Evolutionary conservation across 192 early-diverging fungal species (phyloP).

Genomic region (Umbelopsis sp.): DNA sequence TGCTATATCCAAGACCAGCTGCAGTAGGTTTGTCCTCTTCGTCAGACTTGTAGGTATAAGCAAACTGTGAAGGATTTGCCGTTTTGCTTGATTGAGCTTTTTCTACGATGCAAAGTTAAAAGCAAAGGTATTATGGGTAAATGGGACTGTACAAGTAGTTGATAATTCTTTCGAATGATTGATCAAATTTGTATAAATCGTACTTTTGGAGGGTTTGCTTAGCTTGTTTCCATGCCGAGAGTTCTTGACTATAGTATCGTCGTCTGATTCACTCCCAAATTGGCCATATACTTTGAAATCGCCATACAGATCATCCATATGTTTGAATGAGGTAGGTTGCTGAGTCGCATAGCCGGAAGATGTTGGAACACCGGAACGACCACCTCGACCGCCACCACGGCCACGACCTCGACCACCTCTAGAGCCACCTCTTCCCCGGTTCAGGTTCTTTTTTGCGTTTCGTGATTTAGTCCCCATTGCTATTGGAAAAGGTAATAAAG

Average conservation of each 20-base stretch:
- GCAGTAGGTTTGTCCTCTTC: neutral
- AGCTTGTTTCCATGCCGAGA: neutral
- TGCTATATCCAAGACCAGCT: neutral
- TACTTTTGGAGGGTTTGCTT: neutral
- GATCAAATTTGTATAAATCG: neutral
- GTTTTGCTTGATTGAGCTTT: neutral
- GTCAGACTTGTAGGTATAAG: neutral
- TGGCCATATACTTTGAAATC: conserved; percentile 29
- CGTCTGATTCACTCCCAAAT: conserved; percentile 20
- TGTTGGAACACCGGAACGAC: conserved; percentile 11
- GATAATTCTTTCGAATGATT: too few species aligned
- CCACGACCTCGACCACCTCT: conserved; percentile 17
- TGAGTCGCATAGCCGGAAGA: conserved; percentile 16
- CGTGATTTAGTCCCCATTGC: conserved; percentile 10
- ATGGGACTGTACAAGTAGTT: too few species aligned
- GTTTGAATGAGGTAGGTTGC: conserved; percentile 3
- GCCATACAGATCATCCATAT: conserved; percentile 3
- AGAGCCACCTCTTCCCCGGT: neutral
- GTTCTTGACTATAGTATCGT: neutral
- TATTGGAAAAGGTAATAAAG: neutral
- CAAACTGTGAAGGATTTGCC: neutral
- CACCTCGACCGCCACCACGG: conserved; percentile 16
- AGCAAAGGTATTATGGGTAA: too few species aligned
- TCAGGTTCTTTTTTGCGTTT: conserved; percentile 15
- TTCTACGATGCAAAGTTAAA: too few species aligned